Conservation (phyloP, 202 grass and related monocot genomes). For the Zoysia matrella region DNA sequence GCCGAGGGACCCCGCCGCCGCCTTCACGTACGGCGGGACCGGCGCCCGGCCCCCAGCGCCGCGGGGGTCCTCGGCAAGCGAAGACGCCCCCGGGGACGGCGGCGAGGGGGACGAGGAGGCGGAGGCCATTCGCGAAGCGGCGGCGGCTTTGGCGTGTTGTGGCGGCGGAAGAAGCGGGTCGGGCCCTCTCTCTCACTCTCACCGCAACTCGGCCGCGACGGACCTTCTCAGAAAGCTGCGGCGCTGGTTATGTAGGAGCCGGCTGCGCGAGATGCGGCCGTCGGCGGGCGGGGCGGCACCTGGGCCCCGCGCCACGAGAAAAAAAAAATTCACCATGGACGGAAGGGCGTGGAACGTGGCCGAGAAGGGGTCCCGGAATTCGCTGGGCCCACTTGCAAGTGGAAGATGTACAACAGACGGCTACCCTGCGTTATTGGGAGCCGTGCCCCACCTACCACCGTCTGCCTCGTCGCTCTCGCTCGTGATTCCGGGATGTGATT, state of each 20-base stretch:
- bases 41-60: not conserved
- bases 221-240: constrained; percentile 22
- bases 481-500: not conserved
- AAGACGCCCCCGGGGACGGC: not conserved
- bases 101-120: constrained; percentile 16
- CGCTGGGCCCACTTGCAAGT: constrained; percentile 9
- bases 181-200: not conserved
- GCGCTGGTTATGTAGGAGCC: constrained; percentile 24
- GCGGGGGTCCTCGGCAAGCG: constrained; percentile 20
- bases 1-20: constrained; percentile 75
- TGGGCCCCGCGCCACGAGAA: not conserved
- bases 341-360: not conserved
- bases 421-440: not conserved
- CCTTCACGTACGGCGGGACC: constrained; percentile 71
- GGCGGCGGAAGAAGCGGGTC: constrained; percentile 7
- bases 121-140: constrained; percentile 37
- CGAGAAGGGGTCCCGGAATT: not conserved
- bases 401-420: not conserved
- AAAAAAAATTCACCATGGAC: no score
- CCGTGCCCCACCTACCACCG: not conserved
- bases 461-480: not conserved
- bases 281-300: not conserved
- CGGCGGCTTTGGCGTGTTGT: constrained; percentile 7
- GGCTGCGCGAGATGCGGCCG: not conserved
- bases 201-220: constrained; percentile 5